Conservation (phyloP, 352 stramenopile species). For the Globisporangium megalacanthum region DNA sequence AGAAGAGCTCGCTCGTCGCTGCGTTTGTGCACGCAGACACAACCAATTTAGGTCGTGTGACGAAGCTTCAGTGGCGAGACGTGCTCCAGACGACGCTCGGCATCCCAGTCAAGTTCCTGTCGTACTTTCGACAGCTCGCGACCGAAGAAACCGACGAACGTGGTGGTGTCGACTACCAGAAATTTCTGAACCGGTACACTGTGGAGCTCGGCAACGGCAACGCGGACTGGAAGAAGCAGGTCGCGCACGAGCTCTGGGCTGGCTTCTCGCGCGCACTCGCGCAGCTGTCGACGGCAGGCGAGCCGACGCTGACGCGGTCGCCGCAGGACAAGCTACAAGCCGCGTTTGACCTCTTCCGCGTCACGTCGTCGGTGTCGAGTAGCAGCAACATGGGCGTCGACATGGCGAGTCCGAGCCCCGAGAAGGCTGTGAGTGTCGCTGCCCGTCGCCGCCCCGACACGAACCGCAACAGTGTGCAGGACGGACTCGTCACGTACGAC, state of each 20-base stretch:
- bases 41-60: conserved; percentile 30
- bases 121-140: conserved; percentile 64
- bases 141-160: conserved; percentile 26
- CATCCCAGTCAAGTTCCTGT: conserved; percentile 62
- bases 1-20: conserved; percentile 48
- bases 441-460: conserved; percentile 18
- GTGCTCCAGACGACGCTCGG: conserved; percentile 49
- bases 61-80: conserved; percentile 68
- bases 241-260: conserved; percentile 68
- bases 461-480: conserved; percentile 43
- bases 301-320: conserved; percentile 46
- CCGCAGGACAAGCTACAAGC: conserved; percentile 57
- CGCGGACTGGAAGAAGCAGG: conserved; percentile 59
- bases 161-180: conserved; percentile 58
- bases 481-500: conserved; percentile 65
- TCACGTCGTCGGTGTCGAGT: conserved; percentile 3
- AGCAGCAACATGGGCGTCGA: not conserved
- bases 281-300: conserved; percentile 17
- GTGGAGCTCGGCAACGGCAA: conserved; percentile 52
- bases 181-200: conserved; percentile 71
- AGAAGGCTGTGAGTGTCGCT: conserved; percentile 12
- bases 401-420: not conserved
- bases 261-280: conserved; percentile 58
- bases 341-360: conserved; percentile 67
- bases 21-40: conserved; percentile 46